Conservation (phyloP, 768 basidiomycete genomes). For the Lactarius sp. region DNA sequence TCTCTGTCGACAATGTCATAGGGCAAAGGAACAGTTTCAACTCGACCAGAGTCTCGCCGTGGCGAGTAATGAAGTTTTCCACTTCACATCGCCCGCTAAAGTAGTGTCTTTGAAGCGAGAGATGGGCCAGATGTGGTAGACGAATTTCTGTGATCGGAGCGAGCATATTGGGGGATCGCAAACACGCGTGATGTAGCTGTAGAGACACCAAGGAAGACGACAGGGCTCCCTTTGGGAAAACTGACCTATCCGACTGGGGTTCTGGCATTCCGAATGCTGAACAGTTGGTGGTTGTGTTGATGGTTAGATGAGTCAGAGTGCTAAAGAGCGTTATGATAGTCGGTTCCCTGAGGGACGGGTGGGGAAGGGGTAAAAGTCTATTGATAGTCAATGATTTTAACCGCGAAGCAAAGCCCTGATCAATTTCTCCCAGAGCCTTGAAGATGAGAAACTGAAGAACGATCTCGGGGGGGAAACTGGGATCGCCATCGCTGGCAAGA, state of each 20-base stretch:
- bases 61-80: conserved; percentile 12
- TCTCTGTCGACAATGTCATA: neutral
- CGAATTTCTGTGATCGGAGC: neutral
- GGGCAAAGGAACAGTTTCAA: conserved; percentile 10
- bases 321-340: neutral
- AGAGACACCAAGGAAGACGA: conserved; percentile 12
- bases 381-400: conserved; percentile 7
- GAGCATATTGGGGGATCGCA: neutral
- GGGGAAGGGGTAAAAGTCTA: conserved; percentile 2
- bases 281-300: conserved; percentile 2
- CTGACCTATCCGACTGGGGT: neutral
- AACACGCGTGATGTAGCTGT: neutral
- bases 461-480: neutral
- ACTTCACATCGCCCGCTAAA: neutral
- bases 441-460: conserved; percentile 16
- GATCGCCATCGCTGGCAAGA: no score
- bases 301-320: neutral
- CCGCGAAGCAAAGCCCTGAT: neutral
- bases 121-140: conserved; percentile 2
- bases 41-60: conserved; percentile 5
- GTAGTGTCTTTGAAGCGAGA: conserved; percentile 10
- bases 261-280: neutral
- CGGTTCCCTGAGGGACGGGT: neutral
- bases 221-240: neutral
- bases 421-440: conserved; percentile 1